Evolutionary conservation across 2,329 filamentous ascomycete species (phyloP).

Genomic region (Penicillium sp.): DNA sequence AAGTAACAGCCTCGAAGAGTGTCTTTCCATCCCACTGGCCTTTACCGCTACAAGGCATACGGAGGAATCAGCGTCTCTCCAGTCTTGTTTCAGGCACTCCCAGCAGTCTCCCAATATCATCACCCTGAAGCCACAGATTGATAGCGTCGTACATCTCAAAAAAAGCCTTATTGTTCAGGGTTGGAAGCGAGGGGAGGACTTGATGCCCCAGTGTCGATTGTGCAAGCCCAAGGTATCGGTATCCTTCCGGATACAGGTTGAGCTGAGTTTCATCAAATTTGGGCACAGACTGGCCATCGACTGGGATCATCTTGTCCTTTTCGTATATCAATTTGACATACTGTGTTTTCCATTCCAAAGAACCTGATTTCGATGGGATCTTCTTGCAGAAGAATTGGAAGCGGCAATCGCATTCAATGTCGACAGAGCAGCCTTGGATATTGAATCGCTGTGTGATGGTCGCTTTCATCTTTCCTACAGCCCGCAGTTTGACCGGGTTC

Average conservation of each 20-base stretch:
- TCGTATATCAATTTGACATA: background rate
- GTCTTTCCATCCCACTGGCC: too few species aligned
- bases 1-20: too few species aligned
- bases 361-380: too few species aligned
- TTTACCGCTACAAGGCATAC: too few species aligned
- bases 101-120: slow-evolving; percentile 3
- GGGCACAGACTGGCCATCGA: background rate
- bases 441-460: background rate
- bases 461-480: background rate
- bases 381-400: background rate
- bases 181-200: background rate
- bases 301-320: background rate
- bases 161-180: background rate
- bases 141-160: background rate
- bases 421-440: background rate
- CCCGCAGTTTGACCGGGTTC: background rate
- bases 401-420: background rate
- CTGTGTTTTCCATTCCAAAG: background rate
- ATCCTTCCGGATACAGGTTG: background rate
- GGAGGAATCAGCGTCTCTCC: too few species aligned
- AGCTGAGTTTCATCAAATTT: background rate
- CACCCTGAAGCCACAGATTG: background rate
- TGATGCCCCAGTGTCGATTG: background rate
- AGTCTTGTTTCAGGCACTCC: slow-evolving; percentile 1
- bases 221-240: background rate